These are phyloP conservation scores for Beauveria medogensis DNA, from an alignment of 2,329 filamentous ascomycete genomes.

Conservation along the genomic window DNA sequence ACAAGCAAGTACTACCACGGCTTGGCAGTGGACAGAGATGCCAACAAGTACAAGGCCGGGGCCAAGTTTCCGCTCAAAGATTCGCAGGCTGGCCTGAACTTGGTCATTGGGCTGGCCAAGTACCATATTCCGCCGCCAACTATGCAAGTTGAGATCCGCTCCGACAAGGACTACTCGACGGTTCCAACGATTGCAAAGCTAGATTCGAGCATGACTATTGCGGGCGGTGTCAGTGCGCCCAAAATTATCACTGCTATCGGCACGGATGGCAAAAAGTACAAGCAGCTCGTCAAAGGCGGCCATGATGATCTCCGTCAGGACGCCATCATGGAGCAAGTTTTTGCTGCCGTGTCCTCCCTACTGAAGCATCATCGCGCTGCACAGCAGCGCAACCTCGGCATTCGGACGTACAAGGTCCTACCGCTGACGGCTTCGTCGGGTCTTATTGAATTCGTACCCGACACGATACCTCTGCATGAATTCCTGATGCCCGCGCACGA, in stretches of 20 bases:
- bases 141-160: conserved; percentile 69
- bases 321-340: conserved; percentile 98
- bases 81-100: conserved; percentile 50
- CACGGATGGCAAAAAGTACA: conserved; percentile 71
- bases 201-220: conserved; percentile 71
- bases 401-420: conserved; percentile 94
- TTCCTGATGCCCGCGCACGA: conserved; percentile 88
- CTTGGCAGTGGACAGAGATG: conserved; percentile 57
- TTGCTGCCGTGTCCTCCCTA: conserved; percentile 87
- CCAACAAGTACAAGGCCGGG: conserved; percentile 59
- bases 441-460: conserved; percentile 92
- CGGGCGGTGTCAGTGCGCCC: conserved; percentile 82
- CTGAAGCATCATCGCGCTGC: conserved; percentile 80
- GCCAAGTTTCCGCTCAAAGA: conserved; percentile 57
- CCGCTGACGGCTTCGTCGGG: conserved; percentile 79
- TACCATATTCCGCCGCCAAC: conserved; percentile 80
- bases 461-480: conserved; percentile 87
- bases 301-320: conserved; percentile 96
- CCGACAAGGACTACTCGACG: conserved; percentile 65
- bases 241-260: conserved; percentile 83
- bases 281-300: conserved; percentile 89
- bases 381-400: conserved; percentile 78
- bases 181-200: conserved; percentile 69
- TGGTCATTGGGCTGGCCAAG: conserved; percentile 55
- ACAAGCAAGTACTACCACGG: conserved; percentile 60